Base-by-base conservation (phyloP, 805 yeast species). In the Candida lessepsii region DNA sequence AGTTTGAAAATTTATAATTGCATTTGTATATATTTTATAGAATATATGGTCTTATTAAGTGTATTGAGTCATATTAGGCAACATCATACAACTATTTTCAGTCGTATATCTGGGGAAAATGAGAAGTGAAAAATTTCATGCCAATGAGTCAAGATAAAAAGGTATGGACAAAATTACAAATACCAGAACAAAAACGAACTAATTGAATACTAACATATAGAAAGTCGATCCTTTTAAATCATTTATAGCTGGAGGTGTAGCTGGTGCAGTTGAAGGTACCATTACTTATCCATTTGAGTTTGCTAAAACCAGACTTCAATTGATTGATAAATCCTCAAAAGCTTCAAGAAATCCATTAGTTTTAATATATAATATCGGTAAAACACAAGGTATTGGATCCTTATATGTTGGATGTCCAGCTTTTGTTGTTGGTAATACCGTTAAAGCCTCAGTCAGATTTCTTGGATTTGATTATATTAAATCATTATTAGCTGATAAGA, bases 381-480 rank as follows among this genome's bases (percentile, higher is more conserved):
- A 72, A 50, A 73, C 77, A 3, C 96, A 90, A 58, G 98, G 99
- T 16, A 59, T 84, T 0, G 67, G 78, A 4, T 70, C 96, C 0
- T 65, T 91, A 35, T 91, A 91, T 59, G 90, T 90, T 4, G 99
- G 99, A 11, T 91, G 98, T 70, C 95, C 96, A 1, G 96, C 97
- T 0, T 87, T 89, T 56, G 95, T 91, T 23, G 83, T 90, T 26
- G 99, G 99, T 27, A 91, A 91, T 61, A 90, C 98, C 0, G 93
- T 86, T 41, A 91, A 93, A 62, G 98, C 98, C 0, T 86, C 95
- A n/a, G 91, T 91, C 2, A 74, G 99, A 48, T 91, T 91, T 62
- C 70, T 91, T 11, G 98, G 97, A 2, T 91, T 87, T 55, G 99
- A 93, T 59, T 73, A 84, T 13, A 85, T 93, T 61, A 90, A 89